Evolutionary conservation across 1,139 yeast genomes (phyloP), one percentile per base, ranked within the genome.

Genomic region (Lodderomyces parapsilosis): DNA sequence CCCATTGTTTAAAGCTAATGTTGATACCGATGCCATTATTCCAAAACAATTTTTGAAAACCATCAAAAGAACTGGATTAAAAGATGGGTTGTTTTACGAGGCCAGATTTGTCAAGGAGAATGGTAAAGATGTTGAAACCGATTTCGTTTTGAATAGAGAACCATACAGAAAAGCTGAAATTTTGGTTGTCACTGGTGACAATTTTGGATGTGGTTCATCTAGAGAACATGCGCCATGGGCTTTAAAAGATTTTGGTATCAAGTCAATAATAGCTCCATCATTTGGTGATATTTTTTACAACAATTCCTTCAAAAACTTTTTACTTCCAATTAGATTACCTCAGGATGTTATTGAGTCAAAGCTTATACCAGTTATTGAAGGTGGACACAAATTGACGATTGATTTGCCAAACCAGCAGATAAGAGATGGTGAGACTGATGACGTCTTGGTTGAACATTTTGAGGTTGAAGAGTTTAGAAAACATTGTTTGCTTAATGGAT

Each of bases 171-270:
- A 76, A 35, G 84, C 98, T 19, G 83, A 86, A 66, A 83, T 91
- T 53, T 74, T 93, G 54, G 86, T 91, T 53, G 96, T 91, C 49
- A 83, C 95, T 40, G 99, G 99, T 63, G 96, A 88, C 63, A 93
- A 93, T 73, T 93, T 93, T 63, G 99, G 99, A 52, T 93, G 99
- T 74, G 99, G 99, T 57, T 91, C 98, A 35, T 90, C 97, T 5
- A 88, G 99, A 77, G 99, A 93, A 66, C 99, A 93, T 59, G 99
- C 99, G 19, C 98, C 99, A 46, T 93, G 99, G 99, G 99, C 99
- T 3, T 78, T 93, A 53, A 91, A 89, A 59, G 99, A 93, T 68
- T 93, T 93, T 59, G 99, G 99, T 63, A 90, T 93, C 65, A 84
- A 87, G 65, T 86, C 93, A 51, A 86, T 93, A 62, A 90, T 93